Conservation (phyloP, 495 filamentous ascomycete species). For the Lasiosphaeria hispida region DNA sequence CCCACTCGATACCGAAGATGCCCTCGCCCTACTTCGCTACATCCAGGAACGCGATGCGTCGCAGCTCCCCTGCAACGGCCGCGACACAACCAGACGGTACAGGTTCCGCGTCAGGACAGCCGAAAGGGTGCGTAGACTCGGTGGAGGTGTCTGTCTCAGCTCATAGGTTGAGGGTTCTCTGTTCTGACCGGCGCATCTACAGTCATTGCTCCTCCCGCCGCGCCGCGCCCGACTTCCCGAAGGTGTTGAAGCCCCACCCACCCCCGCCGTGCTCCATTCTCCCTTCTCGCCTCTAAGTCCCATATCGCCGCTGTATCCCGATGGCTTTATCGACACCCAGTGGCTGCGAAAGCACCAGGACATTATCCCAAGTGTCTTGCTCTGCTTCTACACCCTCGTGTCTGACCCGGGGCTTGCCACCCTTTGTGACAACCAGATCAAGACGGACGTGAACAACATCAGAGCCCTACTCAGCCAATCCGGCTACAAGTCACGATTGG, state of each 20-base stretch:
- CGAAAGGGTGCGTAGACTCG: conserved; percentile 65
- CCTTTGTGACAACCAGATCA: conserved; percentile 79
- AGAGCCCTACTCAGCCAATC: conserved; percentile 63
- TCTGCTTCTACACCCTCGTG: conserved; percentile 70
- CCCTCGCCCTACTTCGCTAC: conserved; percentile 63
- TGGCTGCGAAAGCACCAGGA: conserved; percentile 87
- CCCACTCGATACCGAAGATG: conserved; percentile 60
- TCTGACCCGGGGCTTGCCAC: conserved; percentile 68
- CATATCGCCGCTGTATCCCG: conserved; percentile 74
- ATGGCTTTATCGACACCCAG: conserved; percentile 74
- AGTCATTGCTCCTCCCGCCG: conserved; percentile 52
- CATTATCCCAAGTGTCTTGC: conserved; percentile 72
- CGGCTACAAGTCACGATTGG: conserved; percentile 68
- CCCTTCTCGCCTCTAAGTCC: conserved; percentile 85
- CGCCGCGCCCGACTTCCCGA: conserved; percentile 50
- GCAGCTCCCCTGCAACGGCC: conserved; percentile 56
- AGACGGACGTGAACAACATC: conserved; percentile 77
- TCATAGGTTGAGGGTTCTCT: not conserved
- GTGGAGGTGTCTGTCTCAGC: not conserved
- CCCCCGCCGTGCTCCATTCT: conserved; percentile 67
- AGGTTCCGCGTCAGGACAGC: conserved; percentile 65
- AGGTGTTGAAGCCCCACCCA: conserved; percentile 44
- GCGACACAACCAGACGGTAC: conserved; percentile 43
- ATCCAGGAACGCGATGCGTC: conserved; percentile 66
- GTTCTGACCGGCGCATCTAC: conserved; percentile 12